Evolutionary conservation across 495 filamentous ascomycete genomes (phyloP).

Genomic region (Daldinia decipiens): DNA sequence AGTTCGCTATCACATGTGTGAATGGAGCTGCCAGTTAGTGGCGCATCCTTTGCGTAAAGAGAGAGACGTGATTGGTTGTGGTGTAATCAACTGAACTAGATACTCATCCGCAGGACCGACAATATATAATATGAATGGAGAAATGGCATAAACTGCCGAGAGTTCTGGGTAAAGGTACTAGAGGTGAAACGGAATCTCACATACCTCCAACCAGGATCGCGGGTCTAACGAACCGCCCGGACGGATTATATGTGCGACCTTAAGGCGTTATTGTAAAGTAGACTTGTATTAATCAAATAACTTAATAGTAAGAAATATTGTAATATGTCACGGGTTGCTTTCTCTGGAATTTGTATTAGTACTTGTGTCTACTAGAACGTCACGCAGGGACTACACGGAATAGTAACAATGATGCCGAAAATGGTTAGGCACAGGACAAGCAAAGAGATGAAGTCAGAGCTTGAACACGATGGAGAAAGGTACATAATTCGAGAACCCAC

Average conservation of each 20-base stretch:
- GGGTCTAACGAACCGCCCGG: slow-evolving; percentile 22
- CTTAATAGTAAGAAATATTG: slow-evolving; percentile 12
- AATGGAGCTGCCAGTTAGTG: slow-evolving; percentile 26
- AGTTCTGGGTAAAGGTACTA: slow-evolving; percentile 41
- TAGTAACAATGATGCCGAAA: slow-evolving; percentile 14
- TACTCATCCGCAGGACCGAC: slow-evolving; percentile 58
- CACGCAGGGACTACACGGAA: slow-evolving; percentile 19
- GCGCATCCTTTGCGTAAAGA: slow-evolving; percentile 32
- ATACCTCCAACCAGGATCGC: slow-evolving; percentile 39
- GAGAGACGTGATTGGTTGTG: slow-evolving; percentile 53
- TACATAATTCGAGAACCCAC: slow-evolving; percentile 31
- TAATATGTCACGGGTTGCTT: slow-evolving; percentile 19
- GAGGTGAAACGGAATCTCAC: slow-evolving; percentile 38
- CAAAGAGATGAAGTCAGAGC: slow-evolving; percentile 34
- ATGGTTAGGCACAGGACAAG: slow-evolving; percentile 23
- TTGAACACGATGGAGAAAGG: slow-evolving; percentile 13
- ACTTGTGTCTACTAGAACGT: slow-evolving; percentile 25
- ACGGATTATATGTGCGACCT: slow-evolving; percentile 20
- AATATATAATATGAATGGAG: slow-evolving; percentile 47
- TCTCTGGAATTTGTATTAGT: slow-evolving; percentile 36
- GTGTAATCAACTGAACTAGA: slow-evolving; percentile 45
- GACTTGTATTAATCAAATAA: slow-evolving; percentile 22
- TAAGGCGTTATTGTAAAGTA: slow-evolving; percentile 24
- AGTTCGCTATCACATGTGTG: slow-evolving; percentile 44
- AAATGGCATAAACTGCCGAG: slow-evolving; percentile 53